Evolutionary conservation across 2,329 filamentous ascomycete genomes (phyloP).

Genomic region (Pestalotiopsis sp.): DNA sequence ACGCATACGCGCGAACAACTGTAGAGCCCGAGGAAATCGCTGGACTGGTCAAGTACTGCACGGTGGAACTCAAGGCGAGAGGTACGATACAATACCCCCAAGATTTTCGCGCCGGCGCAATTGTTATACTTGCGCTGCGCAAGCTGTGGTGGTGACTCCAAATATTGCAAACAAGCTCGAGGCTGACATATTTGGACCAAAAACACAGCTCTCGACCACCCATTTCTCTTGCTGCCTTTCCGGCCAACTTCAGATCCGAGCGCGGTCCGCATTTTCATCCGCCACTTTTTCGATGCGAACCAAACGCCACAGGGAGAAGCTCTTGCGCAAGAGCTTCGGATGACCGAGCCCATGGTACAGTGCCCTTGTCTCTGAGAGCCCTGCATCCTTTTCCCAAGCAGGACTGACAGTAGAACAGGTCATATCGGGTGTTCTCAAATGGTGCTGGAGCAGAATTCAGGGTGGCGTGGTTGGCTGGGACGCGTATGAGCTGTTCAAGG

Average conservation of each 20-base stretch:
- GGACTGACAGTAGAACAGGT: conserved; percentile 59
- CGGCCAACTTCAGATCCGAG: conserved; percentile 91
- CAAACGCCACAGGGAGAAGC: conserved; percentile 68
- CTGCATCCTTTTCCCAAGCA: conserved; percentile 1
- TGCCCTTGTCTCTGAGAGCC: not conserved
- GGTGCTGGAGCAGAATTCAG: conserved; percentile 94
- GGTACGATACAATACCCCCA: conserved; percentile 61
- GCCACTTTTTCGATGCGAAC: conserved; percentile 83
- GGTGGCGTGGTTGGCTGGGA: conserved; percentile 97
- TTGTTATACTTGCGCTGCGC: not conserved
- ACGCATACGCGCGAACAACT: conserved; percentile 81
- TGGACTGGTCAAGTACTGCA: conserved; percentile 83
- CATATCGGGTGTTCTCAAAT: conserved; percentile 91
- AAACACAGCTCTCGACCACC: conserved; percentile 76
- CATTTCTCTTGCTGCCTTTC: conserved; percentile 93
- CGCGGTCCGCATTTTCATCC: conserved; percentile 87
- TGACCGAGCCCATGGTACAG: conserved; percentile 89
- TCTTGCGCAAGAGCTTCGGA: conserved; percentile 82
- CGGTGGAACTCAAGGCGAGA: conserved; percentile 89
- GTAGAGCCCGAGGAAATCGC: conserved; percentile 91
- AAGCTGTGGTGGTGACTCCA: not conserved
- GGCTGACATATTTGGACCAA: conserved; percentile 13
- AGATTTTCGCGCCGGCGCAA: not conserved
- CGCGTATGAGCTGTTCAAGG: conserved; percentile 92
- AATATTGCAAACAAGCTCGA: not conserved